Evolutionary conservation across 345 rosid genomes (phyloP).

Genomic region (Capsella bursapastoris): DNA sequence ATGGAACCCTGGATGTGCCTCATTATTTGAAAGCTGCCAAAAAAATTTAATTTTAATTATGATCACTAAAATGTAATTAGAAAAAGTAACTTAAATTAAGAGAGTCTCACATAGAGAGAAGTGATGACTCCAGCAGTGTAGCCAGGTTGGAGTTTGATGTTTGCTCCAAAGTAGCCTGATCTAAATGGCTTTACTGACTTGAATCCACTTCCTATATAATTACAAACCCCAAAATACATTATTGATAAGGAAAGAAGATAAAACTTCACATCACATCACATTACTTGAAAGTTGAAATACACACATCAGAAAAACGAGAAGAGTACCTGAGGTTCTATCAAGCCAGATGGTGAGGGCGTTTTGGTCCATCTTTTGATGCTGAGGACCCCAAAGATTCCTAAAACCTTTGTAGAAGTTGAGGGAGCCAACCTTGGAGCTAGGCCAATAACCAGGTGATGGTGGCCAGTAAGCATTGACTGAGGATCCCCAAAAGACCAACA

Average conservation of each 20-base stretch:
- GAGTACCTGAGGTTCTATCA: constrained; percentile 74
- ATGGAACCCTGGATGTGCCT: constrained; percentile 87
- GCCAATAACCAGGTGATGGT: constrained; percentile 95
- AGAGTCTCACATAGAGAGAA: constrained; percentile 77
- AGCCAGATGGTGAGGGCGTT: constrained; percentile 86
- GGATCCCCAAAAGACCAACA: constrained; percentile 47
- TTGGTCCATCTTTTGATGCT: constrained; percentile 72
- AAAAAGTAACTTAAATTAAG: not conserved
- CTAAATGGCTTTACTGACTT: constrained; percentile 85
- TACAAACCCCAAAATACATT: constrained; percentile 5
- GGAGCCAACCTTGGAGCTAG: constrained; percentile 76
- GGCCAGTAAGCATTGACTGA: constrained; percentile 65
- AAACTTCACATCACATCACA: constrained; percentile 20
- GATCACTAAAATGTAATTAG: constrained; percentile 6
- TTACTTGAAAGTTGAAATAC: not conserved
- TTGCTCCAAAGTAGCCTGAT: constrained; percentile 92
- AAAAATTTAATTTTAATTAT: not conserved
- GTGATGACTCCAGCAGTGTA: constrained; percentile 98
- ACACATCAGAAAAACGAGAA: not conserved
- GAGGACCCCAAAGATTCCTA: constrained; percentile 92
- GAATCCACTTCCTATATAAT: constrained; percentile 82
- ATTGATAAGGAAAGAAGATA: not conserved
- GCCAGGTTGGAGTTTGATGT: constrained; percentile 86
- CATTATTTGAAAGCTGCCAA: constrained; percentile 78
- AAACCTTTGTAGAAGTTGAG: constrained; percentile 71